phyloP scores from a whole-genome alignment of 441 rosid species.

The Corymbia calophylla region DNA sequence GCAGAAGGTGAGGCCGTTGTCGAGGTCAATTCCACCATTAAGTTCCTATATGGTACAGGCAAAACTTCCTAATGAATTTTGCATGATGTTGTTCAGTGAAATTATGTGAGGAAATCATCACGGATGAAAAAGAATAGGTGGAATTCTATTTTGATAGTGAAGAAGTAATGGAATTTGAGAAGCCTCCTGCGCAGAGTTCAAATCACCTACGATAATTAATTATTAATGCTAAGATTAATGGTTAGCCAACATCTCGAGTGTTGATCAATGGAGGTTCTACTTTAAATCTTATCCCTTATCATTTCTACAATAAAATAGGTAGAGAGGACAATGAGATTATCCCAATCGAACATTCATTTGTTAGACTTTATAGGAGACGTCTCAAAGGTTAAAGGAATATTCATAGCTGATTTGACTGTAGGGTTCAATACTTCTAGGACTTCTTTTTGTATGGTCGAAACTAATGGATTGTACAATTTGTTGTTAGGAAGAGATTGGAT shows the following conservation, averaged over 20 bases:
- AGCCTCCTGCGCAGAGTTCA: neutral
- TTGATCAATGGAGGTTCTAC: neutral
- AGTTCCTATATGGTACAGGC: neutral
- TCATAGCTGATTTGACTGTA: neutral
- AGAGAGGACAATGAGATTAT: neutral
- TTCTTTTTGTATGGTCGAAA: neutral
- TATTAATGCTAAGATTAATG: neutral
- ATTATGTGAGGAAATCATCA: neutral
- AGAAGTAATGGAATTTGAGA: neutral
- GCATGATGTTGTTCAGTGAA: neutral
- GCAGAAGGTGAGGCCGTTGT: neutral
- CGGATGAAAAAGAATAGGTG: neutral
- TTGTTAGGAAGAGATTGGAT: neutral
- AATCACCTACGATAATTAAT: neutral
- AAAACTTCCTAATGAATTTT: neutral
- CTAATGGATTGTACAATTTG: neutral
- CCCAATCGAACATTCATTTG: neutral
- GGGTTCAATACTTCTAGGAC: neutral
- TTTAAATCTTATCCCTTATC: neutral
- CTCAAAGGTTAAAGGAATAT: neutral
- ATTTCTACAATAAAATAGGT: no score
- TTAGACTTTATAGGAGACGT: no score
- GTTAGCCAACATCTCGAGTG: neutral
- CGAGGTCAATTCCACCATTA: neutral
- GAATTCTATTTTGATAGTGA: neutral